phyloP scores from a whole-genome alignment of 768 basidiomycete species.

The Tylopilus balloui region DNA sequence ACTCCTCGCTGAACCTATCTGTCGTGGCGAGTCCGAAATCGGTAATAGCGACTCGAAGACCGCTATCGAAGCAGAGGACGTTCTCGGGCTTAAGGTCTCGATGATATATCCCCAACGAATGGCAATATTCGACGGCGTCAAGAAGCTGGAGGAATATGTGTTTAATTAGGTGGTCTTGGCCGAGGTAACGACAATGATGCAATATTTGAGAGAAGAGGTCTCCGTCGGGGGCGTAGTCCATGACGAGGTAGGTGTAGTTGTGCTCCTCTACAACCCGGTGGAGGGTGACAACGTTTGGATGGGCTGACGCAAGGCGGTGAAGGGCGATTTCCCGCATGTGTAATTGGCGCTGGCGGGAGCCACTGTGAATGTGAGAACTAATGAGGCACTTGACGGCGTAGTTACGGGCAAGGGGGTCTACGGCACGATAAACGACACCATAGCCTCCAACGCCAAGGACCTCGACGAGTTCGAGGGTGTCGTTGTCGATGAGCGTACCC shows the following conservation, averaged over 20 bases:
- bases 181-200: constrained; percentile 69
- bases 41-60: constrained; percentile 76
- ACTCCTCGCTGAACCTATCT: constrained; percentile 79
- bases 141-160: constrained; percentile 90
- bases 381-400: constrained; percentile 92
- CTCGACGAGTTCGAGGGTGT: constrained; percentile 75
- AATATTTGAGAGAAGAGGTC: constrained; percentile 92
- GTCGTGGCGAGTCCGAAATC: constrained; percentile 95
- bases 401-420: constrained; percentile 52
- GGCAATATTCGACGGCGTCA: constrained; percentile 91
- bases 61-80: constrained; percentile 79
- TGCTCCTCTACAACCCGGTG: constrained; percentile 84
- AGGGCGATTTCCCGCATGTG: constrained; percentile 88
- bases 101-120: constrained; percentile 88
- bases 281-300: constrained; percentile 81
- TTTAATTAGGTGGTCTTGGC: constrained; percentile 80
- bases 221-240: constrained; percentile 89
- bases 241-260: constrained; percentile 80
- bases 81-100: constrained; percentile 98
- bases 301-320: constrained; percentile 69
- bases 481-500: constrained; percentile 81
- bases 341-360: constrained; percentile 59
- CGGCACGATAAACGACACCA: constrained; percentile 89
- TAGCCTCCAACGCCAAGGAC: constrained; percentile 93
- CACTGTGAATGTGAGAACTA: constrained; percentile 41